phyloP scores from a whole-genome alignment of 441 rosid genomes.

The Gossypium davidsonii region DNA sequence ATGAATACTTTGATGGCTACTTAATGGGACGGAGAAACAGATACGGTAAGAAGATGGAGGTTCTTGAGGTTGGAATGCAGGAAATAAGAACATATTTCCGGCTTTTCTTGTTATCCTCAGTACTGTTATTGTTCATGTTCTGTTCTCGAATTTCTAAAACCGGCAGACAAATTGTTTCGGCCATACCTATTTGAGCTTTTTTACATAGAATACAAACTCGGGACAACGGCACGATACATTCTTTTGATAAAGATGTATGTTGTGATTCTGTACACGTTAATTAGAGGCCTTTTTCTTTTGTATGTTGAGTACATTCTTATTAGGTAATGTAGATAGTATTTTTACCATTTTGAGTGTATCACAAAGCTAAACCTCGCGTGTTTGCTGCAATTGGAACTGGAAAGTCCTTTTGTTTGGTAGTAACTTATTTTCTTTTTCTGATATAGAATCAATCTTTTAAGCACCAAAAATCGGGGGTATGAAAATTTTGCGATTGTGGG shows the following conservation, averaged over 20 bases:
- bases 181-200: constrained; percentile 14
- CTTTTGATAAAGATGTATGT: neutral
- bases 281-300: neutral
- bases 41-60: constrained; percentile 85
- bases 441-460: neutral
- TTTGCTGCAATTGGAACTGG: neutral
- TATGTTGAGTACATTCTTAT: neutral
- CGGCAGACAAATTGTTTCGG: constrained; percentile 38
- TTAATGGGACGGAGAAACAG: constrained; percentile 78
- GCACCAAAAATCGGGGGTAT: too few species aligned
- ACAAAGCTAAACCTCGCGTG: neutral
- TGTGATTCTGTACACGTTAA: neutral
- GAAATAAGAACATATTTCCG: constrained; percentile 94
- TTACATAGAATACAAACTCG: neutral
- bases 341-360: neutral
- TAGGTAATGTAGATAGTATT: neutral
- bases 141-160: constrained; percentile 85
- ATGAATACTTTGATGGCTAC: constrained; percentile 90
- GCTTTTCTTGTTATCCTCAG: constrained; percentile 86
- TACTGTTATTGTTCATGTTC: constrained; percentile 80
- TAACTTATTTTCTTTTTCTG: too few species aligned
- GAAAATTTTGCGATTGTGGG: too few species aligned
- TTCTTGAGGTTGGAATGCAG: constrained; percentile 90
- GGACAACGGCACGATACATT: neutral
- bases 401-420: too few species aligned